These are phyloP conservation scores for Salix viminalis DNA, from an alignment of 345 rosid genomes.

Conservation along the genomic window DNA sequence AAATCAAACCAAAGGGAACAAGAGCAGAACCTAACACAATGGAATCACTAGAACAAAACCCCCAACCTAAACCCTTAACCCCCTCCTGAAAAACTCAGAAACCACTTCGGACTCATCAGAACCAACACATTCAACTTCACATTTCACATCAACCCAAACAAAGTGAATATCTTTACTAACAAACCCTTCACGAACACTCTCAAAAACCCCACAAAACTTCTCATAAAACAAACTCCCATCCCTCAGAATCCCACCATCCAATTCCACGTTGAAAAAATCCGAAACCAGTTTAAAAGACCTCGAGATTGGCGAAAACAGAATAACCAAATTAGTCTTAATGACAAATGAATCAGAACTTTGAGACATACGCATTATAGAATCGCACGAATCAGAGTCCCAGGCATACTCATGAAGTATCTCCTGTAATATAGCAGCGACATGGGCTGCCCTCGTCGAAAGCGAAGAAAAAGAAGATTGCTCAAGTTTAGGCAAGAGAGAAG, in stretches of 20 bases:
- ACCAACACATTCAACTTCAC: slow-evolving; percentile 25
- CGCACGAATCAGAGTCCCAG: slow-evolving; percentile 57
- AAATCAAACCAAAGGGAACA: slow-evolving; percentile 77
- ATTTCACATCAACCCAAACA: slow-evolving; percentile 68
- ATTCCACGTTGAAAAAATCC: slow-evolving; percentile 47
- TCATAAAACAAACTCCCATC: slow-evolving; percentile 32
- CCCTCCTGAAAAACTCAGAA: slow-evolving; percentile 41
- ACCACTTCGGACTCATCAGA: slow-evolving; percentile 16
- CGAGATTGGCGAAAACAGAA: slow-evolving; percentile 59
- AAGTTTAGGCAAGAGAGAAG: neutral
- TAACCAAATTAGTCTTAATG: slow-evolving; percentile 63
- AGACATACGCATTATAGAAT: slow-evolving; percentile 34
- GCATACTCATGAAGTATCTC: slow-evolving; percentile 79
- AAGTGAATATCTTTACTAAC: slow-evolving; percentile 65
- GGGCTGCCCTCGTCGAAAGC: slow-evolving; percentile 31
- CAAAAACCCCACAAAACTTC: slow-evolving; percentile 44
- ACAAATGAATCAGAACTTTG: slow-evolving; percentile 21
- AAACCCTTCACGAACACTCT: slow-evolving; percentile 52
- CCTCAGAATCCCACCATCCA: slow-evolving; percentile 29
- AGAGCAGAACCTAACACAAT: slow-evolving; percentile 56
- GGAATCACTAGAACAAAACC: slow-evolving; percentile 67
- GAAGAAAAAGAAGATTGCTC: slow-evolving; percentile 7
- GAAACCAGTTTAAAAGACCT: slow-evolving; percentile 32
- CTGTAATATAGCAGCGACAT: slow-evolving; percentile 56
- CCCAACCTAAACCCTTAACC: slow-evolving; percentile 77